Base-by-base conservation (phyloP, 2,329 filamentous ascomycete genomes). In the Teratosphaeria gauchensis region DNA sequence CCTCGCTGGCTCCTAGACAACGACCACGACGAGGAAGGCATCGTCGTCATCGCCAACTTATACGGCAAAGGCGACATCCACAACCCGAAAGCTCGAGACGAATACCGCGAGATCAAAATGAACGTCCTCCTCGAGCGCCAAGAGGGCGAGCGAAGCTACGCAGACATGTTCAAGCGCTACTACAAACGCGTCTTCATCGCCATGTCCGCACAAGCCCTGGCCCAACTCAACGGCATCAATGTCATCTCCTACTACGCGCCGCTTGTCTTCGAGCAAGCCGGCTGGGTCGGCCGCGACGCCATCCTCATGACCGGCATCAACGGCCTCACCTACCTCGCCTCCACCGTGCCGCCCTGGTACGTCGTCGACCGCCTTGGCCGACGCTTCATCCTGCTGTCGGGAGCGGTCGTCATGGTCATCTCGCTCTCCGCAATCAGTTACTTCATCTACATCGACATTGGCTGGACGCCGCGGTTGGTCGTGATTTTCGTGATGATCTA, bases 51-150 rank as follows among this genome's bases (percentile, higher is more conserved):
- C 76, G 94, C 94, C 60, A 97, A 97, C 72, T 81, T 99, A 6
- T 97, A 97, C 69, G 94, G 94, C 58, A 90, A 89, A 70, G 94
- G 94, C 61, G 94, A 99, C 72, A 92, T 97, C 61, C 92, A 96
- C 75, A 89, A 96, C 72, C 78, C 87, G 60, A 94, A 95, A 74
- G 94, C 94, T 1, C 85, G 92, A 59, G 92, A 96, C 58, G 94
- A 99, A 74, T 99, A 95, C 75, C 89, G 92, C 67, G 94, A 97
- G 70, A 99, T 99, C 78, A 99, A 99, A 79, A 96, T 96, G 90
- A 87, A 92, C 68, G 94, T 99, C 32, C 82, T 99, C 35, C 79
- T 97, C 28, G 87, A 92, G 73, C 89, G 94, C 56, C 91, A 96
- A 76, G 94, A 99, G 76, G 94, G 94, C 66, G 94, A 97, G 76